Evolutionary conservation across 768 basidiomycete genomes (phyloP).

Genomic region (Austroboletus festivus): DNA sequence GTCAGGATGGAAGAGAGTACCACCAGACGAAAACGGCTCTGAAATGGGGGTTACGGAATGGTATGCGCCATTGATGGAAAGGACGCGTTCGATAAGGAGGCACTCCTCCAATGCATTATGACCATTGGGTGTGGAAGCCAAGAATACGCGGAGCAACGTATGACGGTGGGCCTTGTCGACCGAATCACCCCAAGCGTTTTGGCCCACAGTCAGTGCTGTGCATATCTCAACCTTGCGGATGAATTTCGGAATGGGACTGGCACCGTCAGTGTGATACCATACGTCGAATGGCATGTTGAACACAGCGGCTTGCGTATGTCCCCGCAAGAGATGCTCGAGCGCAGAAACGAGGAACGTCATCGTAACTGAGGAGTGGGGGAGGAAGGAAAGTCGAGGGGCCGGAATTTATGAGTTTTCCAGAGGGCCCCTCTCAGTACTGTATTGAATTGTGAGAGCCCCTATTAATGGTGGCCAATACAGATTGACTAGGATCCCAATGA

Average conservation of each 20-base stretch:
- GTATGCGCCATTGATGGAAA: slow-evolving; percentile 5
- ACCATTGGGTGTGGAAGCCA: neutral
- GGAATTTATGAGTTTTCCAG: no score
- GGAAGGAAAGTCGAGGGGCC: no score
- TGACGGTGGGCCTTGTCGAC: neutral
- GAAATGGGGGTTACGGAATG: slow-evolving; percentile 5
- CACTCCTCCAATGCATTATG: neutral
- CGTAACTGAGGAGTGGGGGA: no score
- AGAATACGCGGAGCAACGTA: slow-evolving; percentile 4
- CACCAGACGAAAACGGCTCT: neutral
- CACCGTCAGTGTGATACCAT: slow-evolving; percentile 1
- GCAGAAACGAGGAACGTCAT: neutral
- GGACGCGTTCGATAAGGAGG: slow-evolving; percentile 15
- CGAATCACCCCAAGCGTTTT: neutral
- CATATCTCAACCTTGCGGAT: slow-evolving; percentile 14
- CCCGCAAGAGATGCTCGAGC: neutral
- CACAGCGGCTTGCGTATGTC: neutral
- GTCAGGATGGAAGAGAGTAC: slow-evolving; percentile 6
- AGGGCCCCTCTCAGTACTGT: no score
- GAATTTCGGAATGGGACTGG: neutral
- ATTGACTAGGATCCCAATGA: no score
- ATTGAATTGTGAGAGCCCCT: no score
- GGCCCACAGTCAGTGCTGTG: neutral
- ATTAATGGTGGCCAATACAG: no score
- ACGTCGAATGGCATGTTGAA: slow-evolving; percentile 2